Percentiles rank a stretch among this genome's conserved stretches.
These are phyloP conservation scores for Aspergillus alliaceus DNA, from an alignment of 2,329 filamentous ascomycete species.

Conservation along the genomic window DNA sequence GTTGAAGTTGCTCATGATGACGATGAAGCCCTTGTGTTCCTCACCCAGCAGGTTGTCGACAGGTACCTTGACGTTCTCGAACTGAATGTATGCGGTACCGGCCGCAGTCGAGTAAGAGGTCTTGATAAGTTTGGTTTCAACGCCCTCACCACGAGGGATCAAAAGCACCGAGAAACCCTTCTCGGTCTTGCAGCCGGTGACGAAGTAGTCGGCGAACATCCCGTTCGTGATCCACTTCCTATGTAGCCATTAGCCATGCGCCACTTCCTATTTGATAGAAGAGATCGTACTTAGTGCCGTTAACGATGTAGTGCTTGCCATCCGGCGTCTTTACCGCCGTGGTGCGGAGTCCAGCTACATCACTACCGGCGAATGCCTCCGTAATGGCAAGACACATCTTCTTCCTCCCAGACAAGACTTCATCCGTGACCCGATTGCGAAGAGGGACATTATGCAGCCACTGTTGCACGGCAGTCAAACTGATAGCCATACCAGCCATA, in stretches of 20 bases:
- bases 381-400: slow-evolving; percentile 87
- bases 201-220: slow-evolving; percentile 79
- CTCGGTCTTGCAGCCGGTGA: slow-evolving; percentile 74
- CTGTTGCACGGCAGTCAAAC: slow-evolving; percentile 75
- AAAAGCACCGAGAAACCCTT: slow-evolving; percentile 78
- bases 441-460: slow-evolving; percentile 69
- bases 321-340: slow-evolving; percentile 75
- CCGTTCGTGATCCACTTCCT: slow-evolving; percentile 91
- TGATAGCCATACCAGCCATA: slow-evolving; percentile 83
- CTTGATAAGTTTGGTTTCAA: slow-evolving; percentile 64
- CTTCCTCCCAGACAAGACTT: slow-evolving; percentile 77
- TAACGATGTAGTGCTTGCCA: slow-evolving; percentile 68
- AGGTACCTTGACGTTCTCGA: slow-evolving; percentile 84
- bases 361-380: slow-evolving; percentile 81
- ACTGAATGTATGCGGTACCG: slow-evolving; percentile 76
- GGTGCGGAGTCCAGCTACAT: slow-evolving; percentile 77
- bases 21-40: slow-evolving; percentile 82
- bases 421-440: slow-evolving; percentile 66
- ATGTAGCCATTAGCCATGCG: slow-evolving; percentile 32
- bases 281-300: slow-evolving; percentile 37
- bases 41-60: slow-evolving; percentile 74
- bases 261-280: background rate
- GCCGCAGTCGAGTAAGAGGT: slow-evolving; percentile 73
- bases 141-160: slow-evolving; percentile 69
- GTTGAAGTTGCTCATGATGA: slow-evolving; percentile 87